phyloP scores from a whole-genome alignment of 1,284 basidiomycete genomes.

The Leccinum olivaceoglutinosum region DNA sequence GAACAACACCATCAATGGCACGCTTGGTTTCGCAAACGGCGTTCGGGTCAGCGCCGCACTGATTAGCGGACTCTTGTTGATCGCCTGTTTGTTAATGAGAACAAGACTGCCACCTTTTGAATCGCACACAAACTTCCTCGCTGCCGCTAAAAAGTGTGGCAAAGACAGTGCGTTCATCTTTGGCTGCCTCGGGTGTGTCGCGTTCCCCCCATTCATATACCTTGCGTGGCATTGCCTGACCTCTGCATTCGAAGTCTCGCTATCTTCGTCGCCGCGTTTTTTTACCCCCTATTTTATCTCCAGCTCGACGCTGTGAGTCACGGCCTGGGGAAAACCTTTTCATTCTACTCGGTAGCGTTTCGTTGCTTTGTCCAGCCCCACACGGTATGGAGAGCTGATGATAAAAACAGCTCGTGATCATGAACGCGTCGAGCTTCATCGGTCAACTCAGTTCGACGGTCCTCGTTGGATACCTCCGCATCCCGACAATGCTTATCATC shows the following conservation, averaged over 20 bases:
- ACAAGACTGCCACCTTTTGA: conserved; percentile 22
- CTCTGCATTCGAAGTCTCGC: conserved; percentile 9
- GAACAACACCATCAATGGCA: conserved; percentile 34
- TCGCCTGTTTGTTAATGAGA: conserved; percentile 29
- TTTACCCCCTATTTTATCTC: conserved; percentile 31
- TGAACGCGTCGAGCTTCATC: conserved; percentile 29
- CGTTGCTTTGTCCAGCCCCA: not conserved
- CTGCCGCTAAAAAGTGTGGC: conserved; percentile 17
- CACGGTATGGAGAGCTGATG: not conserved
- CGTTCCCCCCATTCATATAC: not conserved
- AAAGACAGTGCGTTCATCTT: conserved; percentile 25
- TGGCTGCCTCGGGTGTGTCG: conserved; percentile 22
- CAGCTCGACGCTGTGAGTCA: conserved; percentile 26
- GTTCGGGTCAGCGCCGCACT: conserved; percentile 32
- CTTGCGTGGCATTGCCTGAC: not conserved
- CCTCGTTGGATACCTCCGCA: conserved; percentile 19
- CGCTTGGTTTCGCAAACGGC: conserved; percentile 27
- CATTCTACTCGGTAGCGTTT: conserved; percentile 31
- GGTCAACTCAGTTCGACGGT: conserved; percentile 26
- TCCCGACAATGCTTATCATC: conserved; percentile 17
- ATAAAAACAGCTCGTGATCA: conserved; percentile 26
- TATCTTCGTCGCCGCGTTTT: conserved; percentile 23
- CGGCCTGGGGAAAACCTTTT: conserved; percentile 22
- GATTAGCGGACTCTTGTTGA: conserved; percentile 25
- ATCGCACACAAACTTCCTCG: conserved; percentile 17